phyloP scores from a whole-genome alignment of 2,329 filamentous ascomycete genomes.

The Cordyceps cicadae region DNA sequence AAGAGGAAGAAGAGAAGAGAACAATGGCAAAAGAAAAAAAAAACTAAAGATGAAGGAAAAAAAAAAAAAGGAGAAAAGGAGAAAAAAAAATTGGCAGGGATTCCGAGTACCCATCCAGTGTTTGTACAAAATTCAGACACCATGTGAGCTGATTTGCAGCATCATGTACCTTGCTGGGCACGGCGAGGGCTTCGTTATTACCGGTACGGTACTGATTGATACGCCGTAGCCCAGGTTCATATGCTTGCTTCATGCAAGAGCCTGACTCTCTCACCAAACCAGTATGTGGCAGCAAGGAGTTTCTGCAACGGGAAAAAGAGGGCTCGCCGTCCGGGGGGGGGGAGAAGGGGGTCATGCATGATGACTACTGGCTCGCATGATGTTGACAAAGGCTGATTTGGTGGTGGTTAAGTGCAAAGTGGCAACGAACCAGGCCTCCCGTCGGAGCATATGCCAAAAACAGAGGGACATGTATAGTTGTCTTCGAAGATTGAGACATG shows the following conservation, averaged over 20 bases:
- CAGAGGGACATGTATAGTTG: too few species aligned
- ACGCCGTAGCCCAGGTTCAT: neutral
- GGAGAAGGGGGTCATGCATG: neutral
- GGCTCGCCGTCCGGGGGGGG: neutral
- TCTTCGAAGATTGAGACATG: neutral
- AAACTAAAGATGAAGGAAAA: too few species aligned
- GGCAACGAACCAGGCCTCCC: too few species aligned
- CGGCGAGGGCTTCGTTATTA: neutral
- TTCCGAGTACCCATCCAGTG: neutral
- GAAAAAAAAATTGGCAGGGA: neutral
- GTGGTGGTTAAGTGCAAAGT: too few species aligned
- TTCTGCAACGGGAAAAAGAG: neutral
- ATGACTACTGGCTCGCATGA: too few species aligned
- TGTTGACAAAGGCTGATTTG: too few species aligned
- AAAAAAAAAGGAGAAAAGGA: neutral
- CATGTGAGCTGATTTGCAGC: neutral
- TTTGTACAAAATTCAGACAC: neutral
- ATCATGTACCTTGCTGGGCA: neutral
- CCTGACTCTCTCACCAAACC: conserved; percentile 4
- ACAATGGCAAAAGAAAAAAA: too few species aligned
- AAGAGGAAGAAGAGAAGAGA: too few species aligned
- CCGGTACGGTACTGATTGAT: neutral
- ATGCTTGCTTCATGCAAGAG: conserved; percentile 3
- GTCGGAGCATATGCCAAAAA: too few species aligned
- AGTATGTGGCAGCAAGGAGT: neutral